Percentiles rank a stretch among this genome's conserved stretches.
Conservation (phyloP, 352 stramenopile species). For the Globisporangium rhizosaccharum region DNA sequence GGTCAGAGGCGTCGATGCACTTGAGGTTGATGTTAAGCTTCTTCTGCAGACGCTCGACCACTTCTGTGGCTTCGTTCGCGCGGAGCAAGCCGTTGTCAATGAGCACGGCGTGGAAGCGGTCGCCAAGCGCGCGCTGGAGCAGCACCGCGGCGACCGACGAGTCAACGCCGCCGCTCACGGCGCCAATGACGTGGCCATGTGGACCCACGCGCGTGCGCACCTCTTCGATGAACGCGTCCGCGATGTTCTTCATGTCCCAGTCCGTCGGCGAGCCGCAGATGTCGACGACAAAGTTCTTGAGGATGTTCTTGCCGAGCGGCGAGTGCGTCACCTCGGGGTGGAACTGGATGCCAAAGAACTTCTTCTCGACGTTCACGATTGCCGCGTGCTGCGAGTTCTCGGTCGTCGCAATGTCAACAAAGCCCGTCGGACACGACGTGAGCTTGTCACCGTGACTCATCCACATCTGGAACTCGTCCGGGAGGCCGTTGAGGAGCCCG, state of each 20-base stretch:
- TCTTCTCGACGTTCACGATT: conserved; percentile 92
- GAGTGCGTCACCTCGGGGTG: conserved; percentile 98
- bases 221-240: conserved; percentile 84
- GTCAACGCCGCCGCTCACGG: conserved; percentile 98
- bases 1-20: conserved; percentile 95
- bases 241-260: conserved; percentile 98
- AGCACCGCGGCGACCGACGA: conserved; percentile 98
- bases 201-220: conserved; percentile 90
- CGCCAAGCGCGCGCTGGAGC: conserved; percentile 94
- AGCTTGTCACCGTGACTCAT: conserved; percentile 99
- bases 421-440: conserved; percentile 90
- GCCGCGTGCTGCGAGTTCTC: conserved; percentile 91
- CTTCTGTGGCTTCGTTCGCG: conserved; percentile 92
- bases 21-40: conserved; percentile 96
- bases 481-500: conserved; percentile 87
- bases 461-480: conserved; percentile 97
- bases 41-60: conserved; percentile 86
- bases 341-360: conserved; percentile 98
- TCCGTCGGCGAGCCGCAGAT: conserved; percentile 94
- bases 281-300: conserved; percentile 97
- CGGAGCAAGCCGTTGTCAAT: conserved; percentile 99
- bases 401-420: conserved; percentile 84
- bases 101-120: conserved; percentile 98
- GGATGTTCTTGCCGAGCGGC: conserved; percentile 91
- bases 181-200: conserved; percentile 96